phyloP scores from a whole-genome alignment of 2,329 filamentous ascomycete genomes.

The Nemania diffusa region DNA sequence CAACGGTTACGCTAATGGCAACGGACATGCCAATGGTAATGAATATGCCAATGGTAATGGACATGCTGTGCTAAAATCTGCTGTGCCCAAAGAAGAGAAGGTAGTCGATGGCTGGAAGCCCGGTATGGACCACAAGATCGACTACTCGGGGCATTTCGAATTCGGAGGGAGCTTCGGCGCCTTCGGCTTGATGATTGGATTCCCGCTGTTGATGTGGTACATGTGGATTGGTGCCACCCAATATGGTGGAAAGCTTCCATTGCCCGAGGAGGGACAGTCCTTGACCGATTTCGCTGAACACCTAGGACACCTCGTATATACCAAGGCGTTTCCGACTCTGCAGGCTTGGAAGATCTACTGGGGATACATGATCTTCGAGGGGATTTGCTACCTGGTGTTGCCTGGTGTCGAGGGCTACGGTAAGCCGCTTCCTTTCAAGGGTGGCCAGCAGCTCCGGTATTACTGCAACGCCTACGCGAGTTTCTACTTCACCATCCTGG shows the following conservation, averaged over 20 bases:
- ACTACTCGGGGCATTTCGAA: conserved; percentile 75
- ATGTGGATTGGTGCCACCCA: conserved; percentile 98
- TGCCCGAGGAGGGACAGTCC: conserved; percentile 71
- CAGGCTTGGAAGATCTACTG: conserved; percentile 95
- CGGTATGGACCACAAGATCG: conserved; percentile 70
- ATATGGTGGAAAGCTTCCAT: conserved; percentile 85
- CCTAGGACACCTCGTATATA: conserved; percentile 78
- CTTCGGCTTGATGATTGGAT: conserved; percentile 85
- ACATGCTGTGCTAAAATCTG: conserved; percentile 13
- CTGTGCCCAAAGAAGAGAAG: conserved; percentile 42
- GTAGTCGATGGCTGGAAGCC: conserved; percentile 67
- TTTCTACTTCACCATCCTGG: conserved; percentile 84
- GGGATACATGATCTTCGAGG: conserved; percentile 89
- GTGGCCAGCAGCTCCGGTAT: conserved; percentile 88
- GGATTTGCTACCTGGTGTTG: conserved; percentile 81
- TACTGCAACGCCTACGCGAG: conserved; percentile 92
- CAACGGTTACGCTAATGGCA: background rate
- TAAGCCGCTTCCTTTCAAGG: conserved; percentile 84
- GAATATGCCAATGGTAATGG: background rate
- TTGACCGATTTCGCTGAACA: conserved; percentile 77
- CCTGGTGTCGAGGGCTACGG: conserved; percentile 90
- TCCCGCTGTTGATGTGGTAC: conserved; percentile 97
- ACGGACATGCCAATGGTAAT: background rate
- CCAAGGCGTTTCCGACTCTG: conserved; percentile 82
- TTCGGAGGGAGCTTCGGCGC: conserved; percentile 91